These are phyloP conservation scores for Boletellus dicymbophilus DNA, from an alignment of 1,284 basidiomycete species.

Conservation along the genomic window DNA sequence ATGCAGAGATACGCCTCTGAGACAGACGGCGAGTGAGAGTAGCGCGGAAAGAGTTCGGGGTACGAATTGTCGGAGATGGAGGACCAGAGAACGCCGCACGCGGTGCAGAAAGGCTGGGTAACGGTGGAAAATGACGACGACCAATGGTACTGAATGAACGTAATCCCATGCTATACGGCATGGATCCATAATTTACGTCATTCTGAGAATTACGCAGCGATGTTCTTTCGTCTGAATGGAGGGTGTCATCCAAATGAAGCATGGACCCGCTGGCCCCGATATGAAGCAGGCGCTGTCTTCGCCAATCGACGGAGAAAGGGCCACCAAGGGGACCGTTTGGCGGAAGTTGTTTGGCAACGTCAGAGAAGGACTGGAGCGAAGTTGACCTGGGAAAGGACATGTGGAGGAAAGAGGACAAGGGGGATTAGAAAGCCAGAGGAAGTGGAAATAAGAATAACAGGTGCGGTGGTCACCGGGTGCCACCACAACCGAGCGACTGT, in stretches of 20 bases:
- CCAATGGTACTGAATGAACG: constrained; percentile 15
- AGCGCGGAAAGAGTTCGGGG: constrained; percentile 16
- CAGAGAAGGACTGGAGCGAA: constrained; percentile 20
- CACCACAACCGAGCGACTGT: neutral
- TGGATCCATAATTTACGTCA: constrained; percentile 21
- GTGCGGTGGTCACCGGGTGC: neutral
- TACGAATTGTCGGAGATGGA: constrained; percentile 12
- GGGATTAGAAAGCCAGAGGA: neutral
- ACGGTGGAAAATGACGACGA: constrained; percentile 9
- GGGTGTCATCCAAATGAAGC: constrained; percentile 1
- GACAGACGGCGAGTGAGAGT: constrained; percentile 34
- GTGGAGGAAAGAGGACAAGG: neutral
- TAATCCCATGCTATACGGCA: neutral
- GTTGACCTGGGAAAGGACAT: constrained; percentile 26
- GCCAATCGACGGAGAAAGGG: constrained; percentile 34
- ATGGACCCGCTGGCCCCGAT: constrained; percentile 18
- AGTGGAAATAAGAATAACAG: neutral
- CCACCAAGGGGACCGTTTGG: constrained; percentile 28
- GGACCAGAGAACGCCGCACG: constrained; percentile 21
- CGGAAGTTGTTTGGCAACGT: constrained; percentile 6
- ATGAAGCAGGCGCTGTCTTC: constrained; percentile 32
- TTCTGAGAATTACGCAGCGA: constrained; percentile 11
- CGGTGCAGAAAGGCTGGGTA: constrained; percentile 8
- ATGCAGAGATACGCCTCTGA: constrained; percentile 70
- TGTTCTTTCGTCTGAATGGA: constrained; percentile 18